Base-by-base conservation (phyloP, 176 grass and related monocot genomes). In the Musa beccarii region DNA sequence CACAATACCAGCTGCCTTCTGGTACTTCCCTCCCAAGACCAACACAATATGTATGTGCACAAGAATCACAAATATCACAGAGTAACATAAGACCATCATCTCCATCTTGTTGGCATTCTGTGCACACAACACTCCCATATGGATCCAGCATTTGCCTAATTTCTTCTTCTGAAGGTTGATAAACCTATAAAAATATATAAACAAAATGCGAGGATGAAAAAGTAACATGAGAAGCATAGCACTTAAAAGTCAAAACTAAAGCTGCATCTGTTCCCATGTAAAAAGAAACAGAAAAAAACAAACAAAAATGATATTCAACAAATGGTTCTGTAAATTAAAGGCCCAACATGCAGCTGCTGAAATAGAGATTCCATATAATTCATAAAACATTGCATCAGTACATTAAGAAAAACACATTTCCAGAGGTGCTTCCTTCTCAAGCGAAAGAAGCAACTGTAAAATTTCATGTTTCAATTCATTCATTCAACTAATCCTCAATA, bases 1-100 rank as follows among this genome's bases (percentile, higher is more conserved):
- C 88, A 80, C 94, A 98, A 52, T 93, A 98, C 94, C 94, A 98
- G 79, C 89, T 98, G 49, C 88, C 94, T 90, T 98, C 94, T 51
- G 94, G 94, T 59, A 97, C 90, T 74, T 86, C 79, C 59, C 82
- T 88, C 75, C 94, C 90, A 49, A 97, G 86, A 49, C 94, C 94
- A 61, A 93, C 94, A 78, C 94, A 97, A 74, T 97, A 97, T 20
- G 94, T 93, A 66, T 97, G 94, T 1, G 94, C 94, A 52, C 90
- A 89, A 24, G 94, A 97, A 83, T 97, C 94, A 81, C 94, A 97
- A 73, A 97, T 97, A 79, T 97, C 94, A 19, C 94, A 97, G 34
- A 97, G 86, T 79, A 97, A 83, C 94, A 97, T 97, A 65, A 97
- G 84, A 85, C 79, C 83, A 77, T 97, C 94, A 57, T 93, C 88